phyloP scores from a whole-genome alignment of 257 asterid genomes.

The Fraxinus quadrangulata region DNA sequence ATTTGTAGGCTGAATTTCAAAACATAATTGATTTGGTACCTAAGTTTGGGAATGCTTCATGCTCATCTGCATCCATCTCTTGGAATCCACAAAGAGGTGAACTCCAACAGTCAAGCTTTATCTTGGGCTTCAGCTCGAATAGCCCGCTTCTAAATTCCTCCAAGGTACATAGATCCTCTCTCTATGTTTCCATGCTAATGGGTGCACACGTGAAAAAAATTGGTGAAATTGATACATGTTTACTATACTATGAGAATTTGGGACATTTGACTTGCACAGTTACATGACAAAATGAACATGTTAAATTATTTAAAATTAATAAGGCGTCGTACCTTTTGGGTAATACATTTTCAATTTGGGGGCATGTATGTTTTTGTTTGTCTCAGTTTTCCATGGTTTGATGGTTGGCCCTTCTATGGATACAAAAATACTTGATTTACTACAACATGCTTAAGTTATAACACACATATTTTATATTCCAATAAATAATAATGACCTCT shows the following conservation, averaged over 20 bases:
- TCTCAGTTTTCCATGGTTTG: neutral
- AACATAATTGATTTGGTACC: slow-evolving; percentile 75
- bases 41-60: slow-evolving; percentile 63
- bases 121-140: slow-evolving; percentile 79
- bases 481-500: slow-evolving; percentile 4
- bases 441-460: neutral
- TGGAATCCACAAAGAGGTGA: slow-evolving; percentile 88
- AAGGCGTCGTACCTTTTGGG: neutral
- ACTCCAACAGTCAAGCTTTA: slow-evolving; percentile 65
- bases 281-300: neutral
- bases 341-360: neutral
- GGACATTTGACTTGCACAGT: neutral
- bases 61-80: slow-evolving; percentile 75
- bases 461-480: neutral
- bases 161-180: slow-evolving; percentile 51
- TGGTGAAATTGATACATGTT: slow-evolving; percentile 1
- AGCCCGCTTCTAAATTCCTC: slow-evolving; percentile 69
- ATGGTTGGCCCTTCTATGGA: neutral
- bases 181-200: slow-evolving; percentile 8
- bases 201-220: neutral
- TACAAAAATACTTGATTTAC: neutral
- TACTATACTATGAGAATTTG: neutral
- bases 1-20: slow-evolving; percentile 77
- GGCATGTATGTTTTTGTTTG: neutral
- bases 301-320: neutral